These are phyloP conservation scores for Lolium multiflorum DNA, from an alignment of 176 grass and related monocot genomes.

Conservation along the genomic window DNA sequence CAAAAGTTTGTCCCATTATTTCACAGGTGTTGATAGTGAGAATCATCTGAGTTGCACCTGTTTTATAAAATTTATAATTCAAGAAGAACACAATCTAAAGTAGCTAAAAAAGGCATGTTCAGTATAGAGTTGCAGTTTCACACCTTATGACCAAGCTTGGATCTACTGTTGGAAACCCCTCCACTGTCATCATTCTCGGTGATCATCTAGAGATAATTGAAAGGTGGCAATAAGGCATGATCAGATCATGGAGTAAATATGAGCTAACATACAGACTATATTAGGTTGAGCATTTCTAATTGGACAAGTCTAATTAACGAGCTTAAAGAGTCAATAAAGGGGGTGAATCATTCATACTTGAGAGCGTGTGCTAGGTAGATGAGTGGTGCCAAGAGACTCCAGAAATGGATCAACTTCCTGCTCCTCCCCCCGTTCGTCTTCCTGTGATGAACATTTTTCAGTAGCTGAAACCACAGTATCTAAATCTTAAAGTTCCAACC, in stretches of 20 bases:
- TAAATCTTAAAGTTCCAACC: background rate
- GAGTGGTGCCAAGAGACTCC: background rate
- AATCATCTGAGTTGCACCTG: background rate
- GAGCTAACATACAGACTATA: background rate
- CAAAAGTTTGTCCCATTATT: background rate
- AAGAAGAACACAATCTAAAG: background rate
- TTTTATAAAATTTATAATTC: background rate
- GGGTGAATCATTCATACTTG: background rate
- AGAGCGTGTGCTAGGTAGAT: background rate
- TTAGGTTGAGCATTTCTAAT: background rate
- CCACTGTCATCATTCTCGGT: background rate
- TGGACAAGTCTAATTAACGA: background rate
- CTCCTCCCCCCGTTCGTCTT: background rate
- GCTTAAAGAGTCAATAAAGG: background rate
- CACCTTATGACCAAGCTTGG: slow-evolving; percentile 13
- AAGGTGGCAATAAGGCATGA: slow-evolving; percentile 3
- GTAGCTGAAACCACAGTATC: background rate
- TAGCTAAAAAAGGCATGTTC: slow-evolving; percentile 7
- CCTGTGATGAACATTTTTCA: background rate
- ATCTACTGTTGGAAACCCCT: background rate
- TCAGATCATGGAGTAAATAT: background rate
- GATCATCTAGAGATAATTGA: background rate
- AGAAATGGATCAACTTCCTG: background rate
- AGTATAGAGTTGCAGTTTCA: background rate
- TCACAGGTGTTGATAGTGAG: background rate